Base-by-base conservation (phyloP, 1,139 yeast species). In the Debaryomyces subglobosus region DNA sequence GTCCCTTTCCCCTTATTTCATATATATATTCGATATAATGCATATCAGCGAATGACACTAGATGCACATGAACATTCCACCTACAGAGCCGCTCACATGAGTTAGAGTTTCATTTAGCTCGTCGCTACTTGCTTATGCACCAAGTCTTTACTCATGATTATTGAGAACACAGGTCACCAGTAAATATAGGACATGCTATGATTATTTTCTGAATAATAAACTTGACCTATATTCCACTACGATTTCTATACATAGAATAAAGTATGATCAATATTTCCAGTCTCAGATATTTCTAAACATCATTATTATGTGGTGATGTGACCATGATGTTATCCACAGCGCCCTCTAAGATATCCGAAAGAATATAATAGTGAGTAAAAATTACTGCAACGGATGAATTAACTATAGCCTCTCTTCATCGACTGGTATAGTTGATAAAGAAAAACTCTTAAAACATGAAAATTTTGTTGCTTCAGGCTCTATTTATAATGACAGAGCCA, bases 361-460 rank as follows among this genome's bases (percentile, higher is more conserved):
- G n/a, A 27, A 24, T 15, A 27, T 29, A 25, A n/a, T 29, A 36
- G 51, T 47, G 65, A 61, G 65, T 54, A 45, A 46, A 47, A 16
- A 48, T 61, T 58, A 62, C 81, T 77, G 78, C 62, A 73, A 69
- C 77, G 78, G 81, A 68, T 68, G 72, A 40, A 10, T 24, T 36
- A 40, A 44, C 41, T 63, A 56, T 65, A 73, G 70, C 78, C 82
- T 64, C 64, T 81, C 85, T 63, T 81, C 85, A 80, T 78, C 69
- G 85, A 78, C 83, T 81, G 86, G 71, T 73, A 77, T 81, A 81
- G 86, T 81, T 81, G 86, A 78, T 77, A 58, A 65, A 56, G 74
- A 68, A 43, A 46, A 39, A 36, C 33, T 13, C 21, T 38, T 12
- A 38, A 13, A 25, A 9, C 16, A 6, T 23, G 10, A 20, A 36